Conservation (phyloP, 768 basidiomycete genomes). For the Auriscalpium microsporum region DNA sequence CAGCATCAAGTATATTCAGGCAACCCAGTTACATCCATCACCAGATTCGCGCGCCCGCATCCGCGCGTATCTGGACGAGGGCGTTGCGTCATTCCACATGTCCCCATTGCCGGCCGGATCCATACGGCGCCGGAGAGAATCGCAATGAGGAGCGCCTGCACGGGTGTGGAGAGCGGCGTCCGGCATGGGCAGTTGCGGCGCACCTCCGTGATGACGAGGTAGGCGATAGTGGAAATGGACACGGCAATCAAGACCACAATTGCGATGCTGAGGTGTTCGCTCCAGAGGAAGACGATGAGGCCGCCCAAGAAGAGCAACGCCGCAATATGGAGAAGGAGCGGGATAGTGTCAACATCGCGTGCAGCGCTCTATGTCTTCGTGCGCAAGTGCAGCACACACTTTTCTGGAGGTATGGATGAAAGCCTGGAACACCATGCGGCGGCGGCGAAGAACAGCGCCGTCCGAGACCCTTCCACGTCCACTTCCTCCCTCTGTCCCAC, state of each 20-base stretch:
- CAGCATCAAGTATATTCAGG: conserved; percentile 8
- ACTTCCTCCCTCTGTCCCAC: no score
- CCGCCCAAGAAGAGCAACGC: conserved; percentile 10
- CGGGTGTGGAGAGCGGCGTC: conserved; percentile 6
- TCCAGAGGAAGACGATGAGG: conserved; percentile 4
- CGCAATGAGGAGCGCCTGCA: not conserved
- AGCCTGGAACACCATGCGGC: conserved; percentile 3
- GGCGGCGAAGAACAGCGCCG: not conserved
- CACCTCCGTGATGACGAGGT: conserved; percentile 2
- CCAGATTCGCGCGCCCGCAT: conserved; percentile 9
- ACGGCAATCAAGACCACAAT: conserved; percentile 1
- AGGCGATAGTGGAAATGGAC: not conserved
- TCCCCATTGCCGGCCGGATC: not conserved
- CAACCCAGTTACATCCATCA: not conserved
- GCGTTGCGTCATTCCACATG: not conserved
- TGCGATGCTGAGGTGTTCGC: conserved; percentile 2
- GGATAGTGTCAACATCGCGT: not conserved
- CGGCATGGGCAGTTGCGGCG: conserved; percentile 8
- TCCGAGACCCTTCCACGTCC: no score
- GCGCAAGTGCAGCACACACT: not conserved
- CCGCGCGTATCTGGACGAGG: conserved; percentile 6
- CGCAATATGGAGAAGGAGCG: conserved; percentile 8
- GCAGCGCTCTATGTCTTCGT: conserved; percentile 1
- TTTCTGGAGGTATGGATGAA: conserved; percentile 3
- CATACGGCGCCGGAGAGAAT: not conserved